Evolutionary conservation across 768 basidiomycete species (phyloP), one percentile per base, ranked within the genome.

Genomic region (Leucogyrophana mollusca): DNA sequence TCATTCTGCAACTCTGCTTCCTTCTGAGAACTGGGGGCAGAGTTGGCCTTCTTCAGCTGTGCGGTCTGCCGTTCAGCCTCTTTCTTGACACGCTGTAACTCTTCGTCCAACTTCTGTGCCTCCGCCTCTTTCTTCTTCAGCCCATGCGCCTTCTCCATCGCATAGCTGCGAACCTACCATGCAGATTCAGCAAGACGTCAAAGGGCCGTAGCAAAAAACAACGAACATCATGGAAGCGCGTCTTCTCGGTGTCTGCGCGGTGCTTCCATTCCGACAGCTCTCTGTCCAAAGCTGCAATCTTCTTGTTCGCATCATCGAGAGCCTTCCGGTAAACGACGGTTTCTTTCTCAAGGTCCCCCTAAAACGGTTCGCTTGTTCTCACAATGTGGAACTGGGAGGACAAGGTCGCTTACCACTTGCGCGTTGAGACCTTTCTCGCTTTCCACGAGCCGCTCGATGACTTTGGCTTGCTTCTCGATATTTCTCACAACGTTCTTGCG

Each of bases 371-470:
- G 40, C 40, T 5, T 44, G 30, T 34, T 40, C 39, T 16, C 20
- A 27, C 4, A 25, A 2, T 16, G 27, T 24, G 27, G 40, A 14
- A 4, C 9, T 45, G 3, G 18, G 18, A n/a, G 4, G 4, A 6
- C 22, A 11, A 25, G 21, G 8, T 9, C 13, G 67, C 82, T 61
- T 54, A 91, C 90, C 43, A 87, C 56, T 65, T 87, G 86, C 6
- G 57, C 58, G 2, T 58, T 62, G 4, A 90, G 67, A 34, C 72
- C 74, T 51, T 82, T 81, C 56, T 93, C 86, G 0, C 77, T 65
- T 44, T 86, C 85, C 9, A 72, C 67, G 3, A 86, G 68, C 27
- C 77, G 76, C 47, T 93, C 91, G 10, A 94, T 70, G 5, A 78
- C 76, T 47, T 77, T 78, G 21, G 72, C 66, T 53, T 85, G 81